Percentiles rank a stretch among this genome's conserved stretches.
Evolutionary conservation across 768 basidiomycete genomes (phyloP).

Genomic region (Russula brevipes): DNA sequence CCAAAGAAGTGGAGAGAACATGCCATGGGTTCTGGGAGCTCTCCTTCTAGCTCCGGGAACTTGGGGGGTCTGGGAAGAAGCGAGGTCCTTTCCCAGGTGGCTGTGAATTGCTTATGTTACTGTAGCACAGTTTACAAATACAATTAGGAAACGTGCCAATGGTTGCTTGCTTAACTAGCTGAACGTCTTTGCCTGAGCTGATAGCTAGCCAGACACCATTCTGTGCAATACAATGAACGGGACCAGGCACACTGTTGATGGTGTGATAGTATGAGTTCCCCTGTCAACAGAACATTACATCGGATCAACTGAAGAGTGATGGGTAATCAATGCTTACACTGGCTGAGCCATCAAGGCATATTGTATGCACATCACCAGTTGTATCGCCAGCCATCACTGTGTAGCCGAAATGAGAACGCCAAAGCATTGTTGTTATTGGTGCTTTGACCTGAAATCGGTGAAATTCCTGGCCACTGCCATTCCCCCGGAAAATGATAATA

Average conservation of each 20-base stretch:
- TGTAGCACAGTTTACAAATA: not conserved
- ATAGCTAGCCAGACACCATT: not conserved
- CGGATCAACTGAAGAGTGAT: too few relatives aligned
- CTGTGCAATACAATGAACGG: not conserved
- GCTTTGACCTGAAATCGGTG: not conserved
- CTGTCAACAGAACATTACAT: not conserved
- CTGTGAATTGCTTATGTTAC: not conserved
- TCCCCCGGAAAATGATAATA: not conserved
- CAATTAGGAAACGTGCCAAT: not conserved
- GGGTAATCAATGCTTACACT: not conserved
- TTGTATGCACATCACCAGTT: not conserved
- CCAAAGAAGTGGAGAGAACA: not conserved
- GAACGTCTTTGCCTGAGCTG: not conserved
- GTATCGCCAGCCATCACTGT: not conserved
- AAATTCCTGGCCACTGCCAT: not conserved
- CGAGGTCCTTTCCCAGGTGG: not conserved
- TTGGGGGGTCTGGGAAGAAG: not conserved
- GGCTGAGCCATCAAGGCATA: not conserved
- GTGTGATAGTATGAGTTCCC: not conserved
- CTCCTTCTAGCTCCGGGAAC: slow-evolving; percentile 2
- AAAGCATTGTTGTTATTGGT: not conserved
- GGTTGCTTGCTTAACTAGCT: slow-evolving; percentile 3
- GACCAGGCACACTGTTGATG: not conserved
- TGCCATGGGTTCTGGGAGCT: slow-evolving; percentile 2
- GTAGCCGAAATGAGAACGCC: not conserved